phyloP scores from a whole-genome alignment of 2,329 filamentous ascomycete species.

The Ciborinia camelliae region DNA sequence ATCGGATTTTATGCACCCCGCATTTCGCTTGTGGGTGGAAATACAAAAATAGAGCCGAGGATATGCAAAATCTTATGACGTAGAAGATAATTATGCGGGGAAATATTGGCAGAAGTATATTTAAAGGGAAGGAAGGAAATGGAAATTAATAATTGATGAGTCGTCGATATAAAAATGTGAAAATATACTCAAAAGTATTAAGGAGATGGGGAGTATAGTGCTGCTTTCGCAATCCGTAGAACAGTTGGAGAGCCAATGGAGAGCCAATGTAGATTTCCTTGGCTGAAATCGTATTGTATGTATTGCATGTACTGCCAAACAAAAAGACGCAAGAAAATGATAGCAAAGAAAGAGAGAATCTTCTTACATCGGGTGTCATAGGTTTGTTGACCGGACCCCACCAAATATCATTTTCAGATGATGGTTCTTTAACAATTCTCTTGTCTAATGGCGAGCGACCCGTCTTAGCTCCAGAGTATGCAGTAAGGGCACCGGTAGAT shows the following conservation, averaged over 20 bases:
- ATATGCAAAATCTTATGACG: slow-evolving; percentile 16
- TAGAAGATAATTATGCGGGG: slow-evolving; percentile 15
- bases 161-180: not conserved
- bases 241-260: not conserved
- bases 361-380: slow-evolving; percentile 90
- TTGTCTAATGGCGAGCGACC: slow-evolving; percentile 96
- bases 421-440: slow-evolving; percentile 88
- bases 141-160: not conserved
- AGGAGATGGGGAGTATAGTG: not conserved
- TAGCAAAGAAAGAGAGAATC: not conserved
- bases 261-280: not conserved
- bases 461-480: slow-evolving; percentile 97
- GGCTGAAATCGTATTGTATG: not conserved
- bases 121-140: not conserved
- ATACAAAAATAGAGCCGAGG: slow-evolving; percentile 16
- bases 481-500: slow-evolving; percentile 88
- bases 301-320: not conserved
- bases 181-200: not conserved
- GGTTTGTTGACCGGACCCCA: slow-evolving; percentile 87
- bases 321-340: not conserved
- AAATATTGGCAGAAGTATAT: slow-evolving; percentile 2
- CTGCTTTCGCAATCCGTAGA: not conserved
- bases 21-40: slow-evolving; percentile 11
- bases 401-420: slow-evolving; percentile 91
- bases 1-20: slow-evolving; percentile 19